phyloP scores from a whole-genome alignment of 306 rosid species.

The Benincasa hispida region DNA sequence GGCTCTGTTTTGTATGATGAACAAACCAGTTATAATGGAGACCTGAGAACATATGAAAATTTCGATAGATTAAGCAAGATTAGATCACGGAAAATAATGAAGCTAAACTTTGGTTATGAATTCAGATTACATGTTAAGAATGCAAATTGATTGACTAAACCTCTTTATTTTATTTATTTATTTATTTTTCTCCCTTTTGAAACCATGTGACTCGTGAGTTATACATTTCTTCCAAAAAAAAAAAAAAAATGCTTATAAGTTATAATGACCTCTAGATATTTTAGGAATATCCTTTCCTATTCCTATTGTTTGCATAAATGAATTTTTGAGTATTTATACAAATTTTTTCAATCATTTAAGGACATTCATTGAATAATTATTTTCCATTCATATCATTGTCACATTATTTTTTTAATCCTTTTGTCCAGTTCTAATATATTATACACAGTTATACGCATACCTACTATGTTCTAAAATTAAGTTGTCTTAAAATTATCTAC shows the following conservation, averaged over 20 bases:
- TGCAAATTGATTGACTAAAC: not conserved
- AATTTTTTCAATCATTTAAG: not conserved
- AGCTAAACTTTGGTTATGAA: not conserved
- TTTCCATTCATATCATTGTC: not conserved
- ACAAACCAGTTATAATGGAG: conserved; percentile 38
- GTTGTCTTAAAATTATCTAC: not conserved
- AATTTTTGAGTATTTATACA: not conserved
- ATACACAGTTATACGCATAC: not conserved
- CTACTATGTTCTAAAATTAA: not conserved
- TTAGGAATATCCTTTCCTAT: not conserved
- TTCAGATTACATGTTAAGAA: not conserved
- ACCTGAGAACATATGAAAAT: conserved; percentile 17
- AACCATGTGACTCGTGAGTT: too few relatives aligned
- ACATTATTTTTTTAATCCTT: not conserved
- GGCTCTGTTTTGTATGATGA: conserved; percentile 62
- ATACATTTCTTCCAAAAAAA: too few relatives aligned
- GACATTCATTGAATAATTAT: not conserved
- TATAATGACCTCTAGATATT: not conserved
- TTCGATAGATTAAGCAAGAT: not conserved
- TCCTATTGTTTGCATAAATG: not conserved
- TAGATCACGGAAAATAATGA: not conserved
- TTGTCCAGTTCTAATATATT: not conserved
- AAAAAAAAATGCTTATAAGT: not conserved
- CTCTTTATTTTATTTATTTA: too few relatives aligned
- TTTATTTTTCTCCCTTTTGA: too few relatives aligned